Percentiles rank a stretch among this genome's conserved stretches.
Conservation (phyloP, 176 grass and related monocot species). For the Pontederia paniculata region DNA sequence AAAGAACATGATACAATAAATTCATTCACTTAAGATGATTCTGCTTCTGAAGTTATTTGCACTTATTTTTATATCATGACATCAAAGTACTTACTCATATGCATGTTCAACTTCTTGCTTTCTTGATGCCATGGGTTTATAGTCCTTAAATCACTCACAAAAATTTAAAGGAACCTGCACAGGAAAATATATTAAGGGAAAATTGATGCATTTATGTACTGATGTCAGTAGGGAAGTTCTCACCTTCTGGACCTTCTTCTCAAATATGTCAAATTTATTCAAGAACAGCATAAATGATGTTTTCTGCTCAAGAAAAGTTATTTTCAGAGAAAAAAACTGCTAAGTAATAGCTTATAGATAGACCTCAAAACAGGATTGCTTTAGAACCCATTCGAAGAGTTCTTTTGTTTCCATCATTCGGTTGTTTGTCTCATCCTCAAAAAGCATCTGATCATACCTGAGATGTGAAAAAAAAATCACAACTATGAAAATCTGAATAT, state of each 20-base stretch:
- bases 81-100: constrained; percentile 56
- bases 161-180: constrained; percentile 70
- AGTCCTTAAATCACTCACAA: constrained; percentile 96
- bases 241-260: constrained; percentile 91
- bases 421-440: constrained; percentile 85
- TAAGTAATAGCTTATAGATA: constrained; percentile 13
- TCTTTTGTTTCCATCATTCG: constrained; percentile 96
- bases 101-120: constrained; percentile 94
- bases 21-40: too few relatives aligned
- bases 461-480: background rate
- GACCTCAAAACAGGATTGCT: constrained; percentile 94
- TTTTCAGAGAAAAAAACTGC: constrained; percentile 12
- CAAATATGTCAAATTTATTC: constrained; percentile 98
- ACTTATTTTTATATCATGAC: too few relatives aligned
- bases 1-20: too few relatives aligned
- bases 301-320: constrained; percentile 44
- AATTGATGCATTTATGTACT: background rate
- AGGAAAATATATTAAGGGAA: constrained; percentile 6
- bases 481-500: too few relatives aligned
- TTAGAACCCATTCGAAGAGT: constrained; percentile 90
- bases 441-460: constrained; percentile 91
- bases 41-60: too few relatives aligned
- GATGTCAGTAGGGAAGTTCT: constrained; percentile 4
- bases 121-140: constrained; percentile 58
- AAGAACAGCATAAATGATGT: constrained; percentile 95